Evolutionary conservation across 2,329 filamentous ascomycete genomes (phyloP).

Genomic region (Fusarium nurragi): DNA sequence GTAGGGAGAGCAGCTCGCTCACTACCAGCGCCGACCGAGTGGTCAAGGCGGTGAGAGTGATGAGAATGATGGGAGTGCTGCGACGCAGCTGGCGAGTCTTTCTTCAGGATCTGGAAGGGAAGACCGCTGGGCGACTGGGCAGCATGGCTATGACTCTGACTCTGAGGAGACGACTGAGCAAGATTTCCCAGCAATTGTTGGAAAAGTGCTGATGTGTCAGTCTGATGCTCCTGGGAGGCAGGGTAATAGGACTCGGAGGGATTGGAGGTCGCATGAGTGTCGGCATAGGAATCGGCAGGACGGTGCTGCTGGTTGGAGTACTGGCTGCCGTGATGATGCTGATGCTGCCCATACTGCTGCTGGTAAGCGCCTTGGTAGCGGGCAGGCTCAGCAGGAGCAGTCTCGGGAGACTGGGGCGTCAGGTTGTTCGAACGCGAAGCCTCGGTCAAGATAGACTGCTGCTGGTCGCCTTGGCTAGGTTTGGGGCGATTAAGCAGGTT

Average conservation of each 20-base stretch:
- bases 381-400: slow-evolving; percentile 41
- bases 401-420: slow-evolving; percentile 57
- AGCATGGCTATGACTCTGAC: slow-evolving; percentile 51
- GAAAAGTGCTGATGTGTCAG: slow-evolving; percentile 50
- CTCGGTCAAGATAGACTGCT: slow-evolving; percentile 52
- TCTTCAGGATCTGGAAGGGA: slow-evolving; percentile 62
- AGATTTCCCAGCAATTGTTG: slow-evolving; percentile 53
- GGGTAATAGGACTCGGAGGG: slow-evolving; percentile 43
- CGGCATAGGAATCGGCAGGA: slow-evolving; percentile 42
- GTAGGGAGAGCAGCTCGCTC: slow-evolving; percentile 57
- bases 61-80: slow-evolving; percentile 52
- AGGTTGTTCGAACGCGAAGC: slow-evolving; percentile 54
- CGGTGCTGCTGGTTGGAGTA: slow-evolving; percentile 42
- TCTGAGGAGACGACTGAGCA: slow-evolving; percentile 54
- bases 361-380: slow-evolving; percentile 47
- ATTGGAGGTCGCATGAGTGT: slow-evolving; percentile 39
- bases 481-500: slow-evolving; percentile 85
- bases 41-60: slow-evolving; percentile 50
- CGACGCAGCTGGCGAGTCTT: slow-evolving; percentile 55
- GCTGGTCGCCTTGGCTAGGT: slow-evolving; percentile 66
- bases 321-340: slow-evolving; percentile 40
- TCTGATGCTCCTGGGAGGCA: slow-evolving; percentile 51
- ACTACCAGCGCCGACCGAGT: slow-evolving; percentile 49
- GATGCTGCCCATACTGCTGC: slow-evolving; percentile 38
- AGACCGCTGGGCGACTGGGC: slow-evolving; percentile 42